Percentiles rank a stretch among this genome's conserved stretches.
Conservation (phyloP, 768 basidiomycete species). For the Pleurotus salmoneostramineus region DNA sequence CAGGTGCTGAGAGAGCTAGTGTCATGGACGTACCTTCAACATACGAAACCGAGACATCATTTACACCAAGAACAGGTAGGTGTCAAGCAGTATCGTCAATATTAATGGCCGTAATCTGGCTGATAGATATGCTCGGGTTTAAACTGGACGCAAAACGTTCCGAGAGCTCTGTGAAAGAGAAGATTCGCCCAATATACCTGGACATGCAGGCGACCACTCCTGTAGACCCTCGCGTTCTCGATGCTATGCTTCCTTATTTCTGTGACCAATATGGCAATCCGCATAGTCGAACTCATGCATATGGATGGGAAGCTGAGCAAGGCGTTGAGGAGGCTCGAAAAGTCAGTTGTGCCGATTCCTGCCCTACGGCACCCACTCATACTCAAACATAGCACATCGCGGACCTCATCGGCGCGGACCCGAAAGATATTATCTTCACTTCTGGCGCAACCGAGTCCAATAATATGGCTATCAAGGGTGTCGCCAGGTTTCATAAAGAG, state of each 20-base stretch:
- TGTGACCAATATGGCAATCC: slow-evolving; percentile 98
- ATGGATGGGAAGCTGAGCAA: slow-evolving; percentile 98
- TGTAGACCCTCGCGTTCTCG: slow-evolving; percentile 93
- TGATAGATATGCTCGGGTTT: slow-evolving; percentile 83
- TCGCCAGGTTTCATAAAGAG: slow-evolving; percentile 92
- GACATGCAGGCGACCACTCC: slow-evolving; percentile 99
- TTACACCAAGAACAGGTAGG: slow-evolving; percentile 68
- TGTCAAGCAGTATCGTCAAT: neutral
- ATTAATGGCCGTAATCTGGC: slow-evolving; percentile 2
- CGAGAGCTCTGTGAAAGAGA: slow-evolving; percentile 53
- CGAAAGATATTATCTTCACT: slow-evolving; percentile 96
- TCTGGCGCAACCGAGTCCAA: slow-evolving; percentile 98
- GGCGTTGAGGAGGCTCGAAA: slow-evolving; percentile 91
- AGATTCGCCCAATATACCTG: slow-evolving; percentile 89
- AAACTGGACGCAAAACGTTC: slow-evolving; percentile 65
- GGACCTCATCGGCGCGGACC: slow-evolving; percentile 87
- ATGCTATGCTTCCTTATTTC: slow-evolving; percentile 93
- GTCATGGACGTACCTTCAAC: slow-evolving; percentile 77
- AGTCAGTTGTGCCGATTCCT: slow-evolving; percentile 31
- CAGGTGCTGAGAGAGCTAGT: slow-evolving; percentile 77
- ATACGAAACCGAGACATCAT: slow-evolving; percentile 65
- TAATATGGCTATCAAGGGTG: slow-evolving; percentile 96
- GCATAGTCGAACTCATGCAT: slow-evolving; percentile 96
- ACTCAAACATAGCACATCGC: slow-evolving; percentile 67
- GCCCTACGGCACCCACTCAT: neutral